Evolutionary conservation across 805 yeast genomes (phyloP).

Genomic region (Barnettozyma botsteinii): DNA sequence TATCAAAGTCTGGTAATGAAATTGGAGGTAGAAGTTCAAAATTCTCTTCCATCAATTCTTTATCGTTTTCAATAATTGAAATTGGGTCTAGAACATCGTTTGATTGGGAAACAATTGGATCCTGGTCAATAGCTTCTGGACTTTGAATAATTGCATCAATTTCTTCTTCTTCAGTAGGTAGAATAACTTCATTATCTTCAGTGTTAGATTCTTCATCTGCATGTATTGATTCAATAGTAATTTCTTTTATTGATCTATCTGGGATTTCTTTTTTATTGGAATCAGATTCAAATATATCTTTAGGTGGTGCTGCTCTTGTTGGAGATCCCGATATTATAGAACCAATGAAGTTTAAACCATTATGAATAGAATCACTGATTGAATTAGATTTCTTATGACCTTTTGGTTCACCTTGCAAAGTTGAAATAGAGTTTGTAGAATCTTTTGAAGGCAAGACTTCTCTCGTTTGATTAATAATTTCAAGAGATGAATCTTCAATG

Average conservation of each 20-base stretch:
- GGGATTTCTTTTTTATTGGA: too few species aligned
- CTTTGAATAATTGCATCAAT: neutral
- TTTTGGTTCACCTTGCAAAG: constrained; percentile 10
- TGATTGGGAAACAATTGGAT: constrained; percentile 3
- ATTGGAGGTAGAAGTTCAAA: too few species aligned
- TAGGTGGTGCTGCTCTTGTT: too few species aligned
- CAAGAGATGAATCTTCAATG: constrained; percentile 11
- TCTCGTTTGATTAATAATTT: neutral
- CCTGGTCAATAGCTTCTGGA: neutral
- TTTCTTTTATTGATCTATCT: too few species aligned
- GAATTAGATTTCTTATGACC: constrained; percentile 18
- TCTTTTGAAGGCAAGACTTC: constrained; percentile 3
- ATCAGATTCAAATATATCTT: too few species aligned
- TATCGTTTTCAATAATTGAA: neutral
- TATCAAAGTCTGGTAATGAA: constrained; percentile 4
- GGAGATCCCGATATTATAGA: constrained; percentile 10
- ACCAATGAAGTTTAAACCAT: constrained; percentile 14
- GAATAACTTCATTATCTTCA: neutral
- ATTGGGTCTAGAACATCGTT: neutral
- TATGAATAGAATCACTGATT: constrained; percentile 18
- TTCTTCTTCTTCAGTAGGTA: neutral
- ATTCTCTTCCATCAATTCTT: too few species aligned
- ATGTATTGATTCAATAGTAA: too few species aligned
- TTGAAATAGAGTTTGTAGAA: constrained; percentile 21
- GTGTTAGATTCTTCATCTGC: neutral